phyloP scores from a whole-genome alignment of 1,284 basidiomycete genomes.

The Trichosporon inkin region DNA sequence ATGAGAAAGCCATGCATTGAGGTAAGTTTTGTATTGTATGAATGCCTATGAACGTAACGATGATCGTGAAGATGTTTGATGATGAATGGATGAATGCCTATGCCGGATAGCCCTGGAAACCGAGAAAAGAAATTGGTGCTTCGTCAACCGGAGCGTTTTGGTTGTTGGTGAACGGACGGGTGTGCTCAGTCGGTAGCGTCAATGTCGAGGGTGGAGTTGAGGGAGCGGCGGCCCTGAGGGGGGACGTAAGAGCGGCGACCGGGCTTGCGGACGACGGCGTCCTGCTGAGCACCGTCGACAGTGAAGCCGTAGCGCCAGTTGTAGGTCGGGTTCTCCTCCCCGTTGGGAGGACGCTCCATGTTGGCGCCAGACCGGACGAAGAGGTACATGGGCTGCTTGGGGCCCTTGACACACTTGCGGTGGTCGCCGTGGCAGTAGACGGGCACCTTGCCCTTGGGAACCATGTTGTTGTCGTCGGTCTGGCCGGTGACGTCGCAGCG shows the following conservation, averaged over 20 bases:
- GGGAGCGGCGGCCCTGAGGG: background rate
- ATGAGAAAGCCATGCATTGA: too few species aligned
- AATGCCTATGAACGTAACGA: too few species aligned
- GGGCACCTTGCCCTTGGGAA: constrained; percentile 51
- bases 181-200: background rate
- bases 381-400: constrained; percentile 17
- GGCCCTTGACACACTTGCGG: constrained; percentile 34
- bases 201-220: background rate
- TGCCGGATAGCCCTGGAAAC: too few species aligned
- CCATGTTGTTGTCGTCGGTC: constrained; percentile 49
- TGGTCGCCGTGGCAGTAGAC: constrained; percentile 34
- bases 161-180: too few species aligned
- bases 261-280: constrained; percentile 1
- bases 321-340: constrained; percentile 3
- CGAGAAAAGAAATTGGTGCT: too few species aligned
- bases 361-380: background rate
- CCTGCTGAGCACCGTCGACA: constrained; percentile 5
- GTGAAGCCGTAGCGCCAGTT: constrained; percentile 2
- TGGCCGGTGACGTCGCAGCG: constrained; percentile 61
- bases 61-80: too few species aligned
- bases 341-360: background rate
- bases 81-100: too few species aligned
- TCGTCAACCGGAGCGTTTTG: too few species aligned
- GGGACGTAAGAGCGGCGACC: background rate
- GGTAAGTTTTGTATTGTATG: too few species aligned